Base-by-base conservation (phyloP, 257 asterid species). In the Gentiana dahurica region DNA sequence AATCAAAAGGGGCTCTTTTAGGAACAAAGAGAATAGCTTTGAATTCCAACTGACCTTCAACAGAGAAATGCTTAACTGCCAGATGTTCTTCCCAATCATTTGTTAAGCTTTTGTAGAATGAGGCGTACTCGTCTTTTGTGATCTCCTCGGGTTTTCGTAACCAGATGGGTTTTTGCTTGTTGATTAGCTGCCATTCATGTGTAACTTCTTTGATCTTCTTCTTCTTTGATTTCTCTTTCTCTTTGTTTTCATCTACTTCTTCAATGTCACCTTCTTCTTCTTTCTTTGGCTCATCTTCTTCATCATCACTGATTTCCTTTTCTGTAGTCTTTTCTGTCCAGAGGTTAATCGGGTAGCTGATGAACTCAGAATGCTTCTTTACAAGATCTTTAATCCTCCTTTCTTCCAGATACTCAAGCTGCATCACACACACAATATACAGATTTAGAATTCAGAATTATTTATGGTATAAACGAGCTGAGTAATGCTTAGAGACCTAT, bases 21-120 rank as follows among this genome's bases (percentile, higher is more conserved):
- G 94, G 94, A 50, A 86, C 94, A 65, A 83, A 86, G 33, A 86
- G 86, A 12, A 86, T 67, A 1, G 95, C 94, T 70, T 83, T 86
- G 73, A 86, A 86, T 45, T 86, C 94, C 3, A 86, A 90, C 67
- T 86, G 95, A 3, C 95, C 95, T 48, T 86, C 95, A 1, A 86
- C 94, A 6, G 95, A 83, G 67, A 86, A 86, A 55, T 86, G 94
- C 57, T 86, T 81, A 37, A 86, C 95, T 3, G 94, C 94, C 24
- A 86, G 94, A 50, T 86, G 94, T 0, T 86, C 95, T 60, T 86
- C 94, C 95, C 95, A 86, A 37, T 86, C 95, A 38, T 86, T 83
- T 1, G 95, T 86, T 57, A 86, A 38, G 75, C 94, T 86, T 81
- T 83, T 83, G 75, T 86, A 86, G 76, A 86, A 86, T 0, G 95